Evolutionary conservation across 495 filamentous ascomycete genomes (phyloP), one percentile per base, ranked within the genome.

Genomic region (Penicillium flavigenum): DNA sequence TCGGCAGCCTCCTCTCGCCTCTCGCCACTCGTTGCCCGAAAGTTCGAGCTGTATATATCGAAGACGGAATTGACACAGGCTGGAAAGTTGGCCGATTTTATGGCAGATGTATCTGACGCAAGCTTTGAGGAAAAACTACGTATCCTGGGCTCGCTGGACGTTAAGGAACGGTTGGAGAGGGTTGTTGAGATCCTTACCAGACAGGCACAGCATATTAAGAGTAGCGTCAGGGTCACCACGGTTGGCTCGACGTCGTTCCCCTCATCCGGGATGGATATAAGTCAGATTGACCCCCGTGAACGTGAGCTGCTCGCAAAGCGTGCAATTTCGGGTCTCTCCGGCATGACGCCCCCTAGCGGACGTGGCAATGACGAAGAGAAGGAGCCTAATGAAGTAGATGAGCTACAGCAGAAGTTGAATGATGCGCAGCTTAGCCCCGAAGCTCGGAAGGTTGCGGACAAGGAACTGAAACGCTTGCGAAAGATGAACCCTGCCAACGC

Each of bases 401-500:
- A 98, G 71, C 77, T 99, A 7, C 87, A 94, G 69, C 91, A 93
- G 73, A 88, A 83, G 63, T 77, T 98, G 5, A 83, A 92, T 36
- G 88, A 89, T 34, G 91, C 94, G 0, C 84, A 87, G 59, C 77
- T 98, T 45, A 86, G 79, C 19, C 78, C 83, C 0, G 88, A 90
- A 60, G 92, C 91, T 22, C 79, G 85, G 32, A 96, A 92, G 74
- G 86, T 96, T 39, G 92, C 91, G 14, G 88, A 95, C 51, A 84
- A 92, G 56, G 95, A 98, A 67, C 68, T 99, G 41, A 91, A 88
- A 67, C 81, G 94, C 39, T 76, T 99, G 55, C 91, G 88, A 61
- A 95, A 94, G 76, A 99, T 98, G 86, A 92, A 89, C 62, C 92
- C 95, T 1, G 86, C 86, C 19, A 93, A 98, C 63, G 92, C 94